phyloP scores from a whole-genome alignment of 192 early-diverging fungal genomes.

The Pecoramyces ruminantium region DNA sequence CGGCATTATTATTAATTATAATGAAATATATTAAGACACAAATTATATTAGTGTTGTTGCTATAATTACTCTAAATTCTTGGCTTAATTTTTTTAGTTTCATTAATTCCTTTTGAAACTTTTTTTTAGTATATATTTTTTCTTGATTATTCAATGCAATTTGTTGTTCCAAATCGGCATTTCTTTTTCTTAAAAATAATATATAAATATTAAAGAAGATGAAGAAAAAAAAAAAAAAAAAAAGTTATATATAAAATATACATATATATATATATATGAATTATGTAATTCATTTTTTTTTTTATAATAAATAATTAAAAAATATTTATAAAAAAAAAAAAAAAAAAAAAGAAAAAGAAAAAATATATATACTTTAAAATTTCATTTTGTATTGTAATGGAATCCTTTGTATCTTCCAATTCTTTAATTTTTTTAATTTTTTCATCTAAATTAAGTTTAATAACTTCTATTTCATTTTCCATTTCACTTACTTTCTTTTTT shows the following conservation, averaged over 20 bases:
- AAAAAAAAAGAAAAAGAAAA: too few relatives aligned
- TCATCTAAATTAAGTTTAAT: not conserved
- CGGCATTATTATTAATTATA: not conserved
- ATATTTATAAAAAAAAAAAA: too few relatives aligned
- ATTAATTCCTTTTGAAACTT: not conserved
- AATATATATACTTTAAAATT: not conserved
- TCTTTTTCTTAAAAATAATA: not conserved
- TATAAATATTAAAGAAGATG: not conserved
- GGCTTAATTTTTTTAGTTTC: not conserved
- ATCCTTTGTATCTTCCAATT: not conserved
- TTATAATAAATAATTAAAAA: too few relatives aligned
- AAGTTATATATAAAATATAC: not conserved
- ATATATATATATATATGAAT: not conserved
- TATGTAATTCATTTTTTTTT: too few relatives aligned
- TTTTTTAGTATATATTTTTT: not conserved
- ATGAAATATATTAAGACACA: too few relatives aligned
- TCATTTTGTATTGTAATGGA: not conserved
- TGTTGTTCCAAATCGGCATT: not conserved
- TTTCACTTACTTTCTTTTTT: not conserved
- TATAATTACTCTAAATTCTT: not conserved
- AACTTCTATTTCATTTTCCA: not conserved
- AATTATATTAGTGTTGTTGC: too few relatives aligned
- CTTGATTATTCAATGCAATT: not conserved
- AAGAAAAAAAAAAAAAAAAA: too few relatives aligned
- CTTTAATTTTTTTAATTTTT: not conserved